Evolutionary conservation across 2,329 filamentous ascomycete genomes (phyloP), one percentile per base, ranked within the genome.

Genomic region (Ambrosiella beaveri): DNA sequence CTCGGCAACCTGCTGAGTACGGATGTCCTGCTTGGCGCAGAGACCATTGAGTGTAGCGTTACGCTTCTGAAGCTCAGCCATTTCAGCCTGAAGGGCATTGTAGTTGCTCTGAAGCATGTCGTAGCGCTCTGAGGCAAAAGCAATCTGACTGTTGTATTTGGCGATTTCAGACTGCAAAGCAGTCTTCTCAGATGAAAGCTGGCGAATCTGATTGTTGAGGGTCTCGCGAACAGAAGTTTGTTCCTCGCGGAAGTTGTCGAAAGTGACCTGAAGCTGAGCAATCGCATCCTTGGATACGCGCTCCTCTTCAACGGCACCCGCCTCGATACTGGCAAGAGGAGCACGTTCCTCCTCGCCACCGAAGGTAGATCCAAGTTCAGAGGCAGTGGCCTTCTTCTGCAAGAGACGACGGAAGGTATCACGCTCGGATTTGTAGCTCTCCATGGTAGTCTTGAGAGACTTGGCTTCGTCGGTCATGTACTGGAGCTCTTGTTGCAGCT

Each of bases 391-490:
- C 71, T 82, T 69, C 62, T 93, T 86, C 63, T 91, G 86, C 37
- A 96, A 79, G 74, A 97, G 90, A 56, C 90, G 88, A 19, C 91
- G 84, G 82, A 96, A 97, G 81, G 96, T 96, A 67, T 98, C 91
- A 62, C 93, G 84, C 71, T 98, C 93, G 65, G 89, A 88, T 67
- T 93, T 88, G 68, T 95, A 95, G 68, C 88, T 95, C 73, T 95
- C 88, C 62, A 89, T 86, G 59, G 90, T 87, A 37, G 85, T 82
- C 49, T 85, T 81, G 63, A 95, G 84, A 11, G 86, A 86, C 63
- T 84, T 81, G 56, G 95, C 81, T 67, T 96, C 89, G 63, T 96
- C 91, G 60, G 88, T 82, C 68, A 91, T 68, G 54, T 85, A 82
- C 63, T 84, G 78, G 27, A 94, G 77, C 63, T 88, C 82, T 57